phyloP scores from a whole-genome alignment of 1,284 basidiomycete species.

The Dichomitus squalens region DNA sequence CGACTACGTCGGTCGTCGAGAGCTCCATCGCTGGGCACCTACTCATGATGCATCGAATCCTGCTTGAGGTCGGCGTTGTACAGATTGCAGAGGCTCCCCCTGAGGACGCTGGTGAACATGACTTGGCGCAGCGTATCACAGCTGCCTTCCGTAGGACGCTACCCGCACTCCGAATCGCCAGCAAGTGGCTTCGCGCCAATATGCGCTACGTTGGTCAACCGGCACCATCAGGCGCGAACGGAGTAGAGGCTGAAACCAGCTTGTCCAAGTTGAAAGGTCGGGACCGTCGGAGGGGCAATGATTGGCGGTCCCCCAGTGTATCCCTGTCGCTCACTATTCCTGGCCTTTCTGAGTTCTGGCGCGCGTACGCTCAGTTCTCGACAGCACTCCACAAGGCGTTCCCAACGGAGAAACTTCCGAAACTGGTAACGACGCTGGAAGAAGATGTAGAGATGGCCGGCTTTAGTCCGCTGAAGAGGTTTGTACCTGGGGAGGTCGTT shows the following conservation, averaged over 20 bases:
- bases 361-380: conserved; percentile 69
- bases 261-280: conserved; percentile 20
- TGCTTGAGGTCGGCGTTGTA: conserved; percentile 69
- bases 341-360: conserved; percentile 69
- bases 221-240: conserved; percentile 17
- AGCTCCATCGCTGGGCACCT: conserved; percentile 73
- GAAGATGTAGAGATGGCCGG: conserved; percentile 92
- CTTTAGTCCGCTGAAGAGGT: conserved; percentile 79
- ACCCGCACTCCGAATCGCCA: conserved; percentile 84
- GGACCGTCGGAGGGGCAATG: conserved; percentile 15
- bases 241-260: conserved; percentile 29
- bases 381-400: conserved; percentile 69
- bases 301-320: conserved; percentile 11
- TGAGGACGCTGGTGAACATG: conserved; percentile 55
- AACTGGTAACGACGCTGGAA: conserved; percentile 70
- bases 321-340: conserved; percentile 19
- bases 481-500: conserved; percentile 40
- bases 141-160: conserved; percentile 85
- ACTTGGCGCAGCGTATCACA: conserved; percentile 81
- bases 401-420: conserved; percentile 68
- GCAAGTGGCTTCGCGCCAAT: conserved; percentile 89
- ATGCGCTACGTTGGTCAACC: conserved; percentile 66
- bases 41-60: conserved; percentile 66
- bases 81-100: conserved; percentile 52
- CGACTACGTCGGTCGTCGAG: conserved; percentile 49